A percentile compares a stretch with the other conserved stretches of the same genome.
Conservation (phyloP, 2,329 filamentous ascomycete genomes). For the Acrocalymma vagum region DNA sequence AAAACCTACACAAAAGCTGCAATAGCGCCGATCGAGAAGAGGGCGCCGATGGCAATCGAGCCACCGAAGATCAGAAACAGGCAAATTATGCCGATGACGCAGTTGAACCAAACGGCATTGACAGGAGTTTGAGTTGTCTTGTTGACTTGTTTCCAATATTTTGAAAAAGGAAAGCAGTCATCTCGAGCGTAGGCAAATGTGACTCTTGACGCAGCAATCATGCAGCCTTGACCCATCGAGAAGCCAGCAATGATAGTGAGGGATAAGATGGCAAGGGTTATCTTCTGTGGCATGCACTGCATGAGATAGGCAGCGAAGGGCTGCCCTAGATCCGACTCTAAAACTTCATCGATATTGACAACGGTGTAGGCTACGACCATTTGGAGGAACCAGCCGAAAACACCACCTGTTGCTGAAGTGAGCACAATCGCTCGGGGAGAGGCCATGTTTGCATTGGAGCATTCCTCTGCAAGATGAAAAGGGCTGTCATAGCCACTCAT, state of each 20-base stretch:
- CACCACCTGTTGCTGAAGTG: slow-evolving; percentile 71
- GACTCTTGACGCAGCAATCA: slow-evolving; percentile 72
- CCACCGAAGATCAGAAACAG: slow-evolving; percentile 73
- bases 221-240: slow-evolving; percentile 77
- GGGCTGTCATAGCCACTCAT: slow-evolving; percentile 74
- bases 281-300: slow-evolving; percentile 68
- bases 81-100: slow-evolving; percentile 65
- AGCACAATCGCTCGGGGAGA: slow-evolving; percentile 76
- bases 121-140: slow-evolving; percentile 69
- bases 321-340: slow-evolving; percentile 71
- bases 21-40: slow-evolving; percentile 76
- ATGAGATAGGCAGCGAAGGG: slow-evolving; percentile 76
- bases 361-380: slow-evolving; percentile 78
- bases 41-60: slow-evolving; percentile 68
- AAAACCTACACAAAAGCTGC: slow-evolving; percentile 65
- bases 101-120: slow-evolving; percentile 75
- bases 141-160: slow-evolving; percentile 69
- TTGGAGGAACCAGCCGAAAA: slow-evolving; percentile 78
- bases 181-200: slow-evolving; percentile 79
- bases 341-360: slow-evolving; percentile 65
- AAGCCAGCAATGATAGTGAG: slow-evolving; percentile 75
- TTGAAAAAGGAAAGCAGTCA: slow-evolving; percentile 71
- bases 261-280: slow-evolving; percentile 68
- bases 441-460: slow-evolving; percentile 75
- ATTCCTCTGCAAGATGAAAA: slow-evolving; percentile 79